A percentile compares a stretch with the other conserved stretches of the same genome.
phyloP scores from a whole-genome alignment of 176 grass and related monocot species.

The Ensete ventricosum region DNA sequence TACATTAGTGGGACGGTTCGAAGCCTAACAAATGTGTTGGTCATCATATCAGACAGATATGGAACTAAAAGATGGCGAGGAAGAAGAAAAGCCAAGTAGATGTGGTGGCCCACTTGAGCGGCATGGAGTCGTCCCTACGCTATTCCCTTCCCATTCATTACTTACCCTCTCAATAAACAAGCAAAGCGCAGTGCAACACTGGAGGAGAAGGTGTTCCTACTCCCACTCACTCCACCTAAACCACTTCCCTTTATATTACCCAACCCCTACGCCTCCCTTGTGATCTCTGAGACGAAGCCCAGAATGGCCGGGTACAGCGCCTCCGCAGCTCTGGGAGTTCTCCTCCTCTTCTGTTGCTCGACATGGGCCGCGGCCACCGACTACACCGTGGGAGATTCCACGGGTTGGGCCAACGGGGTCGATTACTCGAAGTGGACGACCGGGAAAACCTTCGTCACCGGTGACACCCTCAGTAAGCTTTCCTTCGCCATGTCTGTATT shows the following conservation, averaged over 20 bases:
- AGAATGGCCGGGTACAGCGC: neutral
- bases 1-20: no score
- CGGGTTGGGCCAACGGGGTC: constrained; percentile 38
- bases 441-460: constrained; percentile 30
- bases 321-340: neutral
- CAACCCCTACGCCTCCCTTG: neutral
- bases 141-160: neutral
- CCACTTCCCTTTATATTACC: neutral
- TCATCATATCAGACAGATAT: no score
- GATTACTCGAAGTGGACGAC: constrained; percentile 50
- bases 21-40: no score
- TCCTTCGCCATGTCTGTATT: no score
- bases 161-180: neutral
- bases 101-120: neutral
- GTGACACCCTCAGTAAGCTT: constrained; percentile 47
- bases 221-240: neutral
- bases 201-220: neutral
- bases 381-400: constrained; percentile 44
- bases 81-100: neutral
- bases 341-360: constrained; percentile 12
- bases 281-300: neutral
- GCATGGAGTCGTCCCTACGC: neutral
- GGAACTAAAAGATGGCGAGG: no score
- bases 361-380: constrained; percentile 26
- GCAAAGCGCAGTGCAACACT: neutral